phyloP scores from a whole-genome alignment of 306 rosid genomes.

The Quercus agrifolia region DNA sequence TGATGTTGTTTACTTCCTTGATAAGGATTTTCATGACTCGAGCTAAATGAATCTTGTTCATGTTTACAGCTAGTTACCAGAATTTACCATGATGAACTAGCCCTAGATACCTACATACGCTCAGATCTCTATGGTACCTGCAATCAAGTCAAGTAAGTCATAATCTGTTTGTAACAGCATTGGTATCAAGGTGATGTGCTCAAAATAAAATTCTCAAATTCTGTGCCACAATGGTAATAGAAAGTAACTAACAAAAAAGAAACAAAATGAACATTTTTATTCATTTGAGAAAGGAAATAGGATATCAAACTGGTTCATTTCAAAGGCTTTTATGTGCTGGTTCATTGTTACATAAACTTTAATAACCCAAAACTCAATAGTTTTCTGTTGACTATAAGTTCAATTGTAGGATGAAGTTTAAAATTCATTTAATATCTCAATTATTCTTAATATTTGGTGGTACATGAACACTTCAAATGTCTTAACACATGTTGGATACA shows the following conservation, averaged over 20 bases:
- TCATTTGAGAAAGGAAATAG: not conserved
- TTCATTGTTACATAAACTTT: not conserved
- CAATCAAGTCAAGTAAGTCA: constrained; percentile 54
- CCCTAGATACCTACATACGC: constrained; percentile 77
- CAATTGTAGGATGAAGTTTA: not conserved
- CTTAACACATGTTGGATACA: not conserved
- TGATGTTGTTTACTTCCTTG: constrained; percentile 5
- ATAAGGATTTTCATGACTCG: constrained; percentile 12
- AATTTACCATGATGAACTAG: constrained; percentile 79
- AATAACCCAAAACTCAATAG: not conserved
- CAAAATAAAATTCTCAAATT: constrained; percentile 9
- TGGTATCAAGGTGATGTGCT: constrained; percentile 5
- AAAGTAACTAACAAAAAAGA: not conserved
- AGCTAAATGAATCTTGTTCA: constrained; percentile 27
- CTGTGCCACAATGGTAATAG: constrained; percentile 1
- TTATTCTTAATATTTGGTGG: not conserved
- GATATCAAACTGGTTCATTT: not conserved
- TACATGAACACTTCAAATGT: not conserved
- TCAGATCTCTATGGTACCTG: constrained; percentile 72
- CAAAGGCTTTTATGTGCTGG: not conserved
- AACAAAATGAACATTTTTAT: not conserved
- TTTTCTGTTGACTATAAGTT: not conserved
- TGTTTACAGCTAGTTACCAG: constrained; percentile 61
- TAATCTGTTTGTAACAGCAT: constrained; percentile 15
- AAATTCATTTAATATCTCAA: not conserved